Base-by-base conservation (phyloP, 768 basidiomycete species). In the Lactifluus piperatus region DNA sequence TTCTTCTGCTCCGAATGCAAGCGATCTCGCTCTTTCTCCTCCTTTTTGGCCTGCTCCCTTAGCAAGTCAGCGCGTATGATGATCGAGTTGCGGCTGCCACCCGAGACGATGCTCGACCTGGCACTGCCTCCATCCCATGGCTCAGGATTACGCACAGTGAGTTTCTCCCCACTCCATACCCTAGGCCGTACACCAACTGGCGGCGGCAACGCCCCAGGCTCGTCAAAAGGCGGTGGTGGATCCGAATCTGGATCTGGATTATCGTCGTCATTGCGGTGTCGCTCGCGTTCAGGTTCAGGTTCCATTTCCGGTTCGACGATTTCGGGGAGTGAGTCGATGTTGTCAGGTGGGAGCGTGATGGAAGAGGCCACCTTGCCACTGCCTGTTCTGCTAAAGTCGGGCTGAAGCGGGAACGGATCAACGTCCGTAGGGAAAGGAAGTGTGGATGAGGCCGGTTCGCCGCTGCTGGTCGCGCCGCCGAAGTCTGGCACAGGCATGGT, bases 21-120 rank as follows among this genome's bases (percentile, higher is more conserved):
- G 39, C 56, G 57, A 45, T 65, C 58, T 37, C 69, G 48, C 58
- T 66, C 65, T 49, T 60, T 64, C 57, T 72, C 71, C 56, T 66
- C 64, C 36, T 65, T 60, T 16, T 54, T 30, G 13, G 72, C 72
- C 57, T 69, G 51, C 18, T 68, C 57, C 41, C 73, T 62, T 4
- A 71, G 57, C 51, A 67, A 57, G 54, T 74, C 70, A 11, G 73
- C 72, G 26, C 63, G 56, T 8, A 41, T 29, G 30, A 71, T 57
- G 43, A 73, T 66, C 41, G 56, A 66, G 52, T 62, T 62, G 13
- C 60, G 65, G 29, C 48, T 65, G 24, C 56, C 65, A 50, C 64
- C 66, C n/a, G 70, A 69, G 47, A 73, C 60, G 30, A 71, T 62
- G 54, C 71, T 72, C 45, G 63, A 51, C 11, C 62, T 55, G 34